phyloP scores from a whole-genome alignment of 441 rosid species.

The Raphanus hybrid region DNA sequence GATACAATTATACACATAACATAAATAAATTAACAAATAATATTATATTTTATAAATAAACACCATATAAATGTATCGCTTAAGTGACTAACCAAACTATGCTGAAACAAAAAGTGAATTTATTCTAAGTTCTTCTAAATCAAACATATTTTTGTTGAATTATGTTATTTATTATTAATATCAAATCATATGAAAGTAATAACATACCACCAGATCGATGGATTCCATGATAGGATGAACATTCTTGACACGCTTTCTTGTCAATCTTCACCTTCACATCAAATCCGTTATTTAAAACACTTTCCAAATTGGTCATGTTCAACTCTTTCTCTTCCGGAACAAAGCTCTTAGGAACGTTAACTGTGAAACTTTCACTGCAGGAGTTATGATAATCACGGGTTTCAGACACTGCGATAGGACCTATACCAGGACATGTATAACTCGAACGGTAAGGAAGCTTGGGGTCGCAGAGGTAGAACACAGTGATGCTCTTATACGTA shows the following conservation, averaged over 20 bases:
- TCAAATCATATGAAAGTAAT: too few species aligned
- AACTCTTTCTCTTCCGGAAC: accelerated
- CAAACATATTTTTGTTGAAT: too few species aligned
- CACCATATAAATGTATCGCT: too few species aligned
- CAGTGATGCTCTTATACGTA: constrained; percentile 32
- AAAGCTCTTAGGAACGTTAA: constrained; percentile 16
- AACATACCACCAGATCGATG: background rate
- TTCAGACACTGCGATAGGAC: background rate
- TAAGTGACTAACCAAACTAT: too few species aligned
- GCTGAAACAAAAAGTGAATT: too few species aligned
- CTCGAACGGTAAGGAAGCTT: accelerated
- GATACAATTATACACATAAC: too few species aligned
- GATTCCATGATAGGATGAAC: background rate
- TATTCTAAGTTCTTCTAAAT: too few species aligned
- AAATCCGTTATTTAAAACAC: constrained; percentile 47
- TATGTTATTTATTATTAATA: too few species aligned
- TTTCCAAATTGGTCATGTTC: background rate
- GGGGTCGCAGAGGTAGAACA: constrained; percentile 32
- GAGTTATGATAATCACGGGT: background rate
- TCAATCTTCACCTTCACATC: constrained; percentile 47
- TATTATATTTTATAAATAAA: too few species aligned
- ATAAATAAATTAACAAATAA: too few species aligned
- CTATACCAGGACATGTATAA: constrained; percentile 10
- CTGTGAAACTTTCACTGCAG: constrained; percentile 38
- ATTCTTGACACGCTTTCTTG: background rate